phyloP scores from a whole-genome alignment of 2,329 filamentous ascomycete genomes.

The Hypoxylon sp. region DNA sequence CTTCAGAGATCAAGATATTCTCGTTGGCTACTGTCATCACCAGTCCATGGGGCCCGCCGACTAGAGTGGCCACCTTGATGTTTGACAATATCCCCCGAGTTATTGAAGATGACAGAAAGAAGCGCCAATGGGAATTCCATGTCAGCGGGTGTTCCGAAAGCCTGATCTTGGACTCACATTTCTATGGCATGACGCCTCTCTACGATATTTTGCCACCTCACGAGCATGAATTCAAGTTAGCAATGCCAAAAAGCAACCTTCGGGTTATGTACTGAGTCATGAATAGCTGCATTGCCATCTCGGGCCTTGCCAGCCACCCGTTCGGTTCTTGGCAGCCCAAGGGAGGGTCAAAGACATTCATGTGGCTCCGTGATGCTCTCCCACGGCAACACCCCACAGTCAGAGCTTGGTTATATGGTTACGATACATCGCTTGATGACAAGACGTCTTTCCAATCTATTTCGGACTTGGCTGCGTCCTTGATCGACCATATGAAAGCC shows the following conservation, averaged over 20 bases:
- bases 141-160: slow-evolving; percentile 1
- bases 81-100: not conserved
- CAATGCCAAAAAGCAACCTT: not conserved
- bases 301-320: slow-evolving; percentile 45
- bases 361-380: slow-evolving; percentile 48
- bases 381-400: slow-evolving; percentile 28
- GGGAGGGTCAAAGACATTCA: slow-evolving; percentile 20
- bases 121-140: slow-evolving; percentile 1
- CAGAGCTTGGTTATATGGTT: slow-evolving; percentile 10
- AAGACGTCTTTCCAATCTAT: slow-evolving; percentile 5
- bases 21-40: slow-evolving; percentile 5
- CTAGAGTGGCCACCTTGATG: slow-evolving; percentile 8
- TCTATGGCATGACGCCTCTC: slow-evolving; percentile 8
- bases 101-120: not conserved
- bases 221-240: slow-evolving; percentile 2
- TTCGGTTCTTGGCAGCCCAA: slow-evolving; percentile 47
- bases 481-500: slow-evolving; percentile 5
- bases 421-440: slow-evolving; percentile 6
- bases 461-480: slow-evolving; percentile 1
- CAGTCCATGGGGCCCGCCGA: slow-evolving; percentile 1
- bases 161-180: slow-evolving; percentile 10
- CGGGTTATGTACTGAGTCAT: not conserved
- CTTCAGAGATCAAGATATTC: slow-evolving; percentile 7
- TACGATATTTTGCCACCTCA: not conserved
- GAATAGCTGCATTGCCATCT: slow-evolving; percentile 45